Evolutionary conservation across 768 basidiomycete genomes (phyloP).

Genomic region (Boletus tylopilopsis): DNA sequence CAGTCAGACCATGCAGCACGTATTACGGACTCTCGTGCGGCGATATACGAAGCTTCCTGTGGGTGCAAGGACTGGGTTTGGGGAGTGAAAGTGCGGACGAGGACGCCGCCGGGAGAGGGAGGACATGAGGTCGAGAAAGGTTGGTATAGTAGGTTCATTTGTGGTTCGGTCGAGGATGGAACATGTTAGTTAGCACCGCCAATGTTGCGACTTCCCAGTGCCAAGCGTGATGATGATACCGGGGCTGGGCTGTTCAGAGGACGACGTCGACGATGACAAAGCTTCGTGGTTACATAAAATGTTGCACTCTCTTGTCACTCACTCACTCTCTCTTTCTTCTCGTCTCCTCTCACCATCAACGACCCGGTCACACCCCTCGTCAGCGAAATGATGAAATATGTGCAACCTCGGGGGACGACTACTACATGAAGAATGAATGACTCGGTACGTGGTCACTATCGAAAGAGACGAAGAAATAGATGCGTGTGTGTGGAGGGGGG

Average conservation of each 20-base stretch:
- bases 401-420: conserved; percentile 7
- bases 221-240: conserved; percentile 12
- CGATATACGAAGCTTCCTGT: conserved; percentile 46
- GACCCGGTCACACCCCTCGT: background rate
- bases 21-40: conserved; percentile 39
- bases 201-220: no score
- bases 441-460: conserved; percentile 15
- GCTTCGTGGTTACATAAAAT: conserved; percentile 35
- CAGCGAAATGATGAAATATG: background rate
- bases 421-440: conserved; percentile 6
- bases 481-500: no score
- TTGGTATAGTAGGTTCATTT: no score
- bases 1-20: conserved; percentile 54
- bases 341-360: conserved; percentile 34
- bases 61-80: conserved; percentile 49
- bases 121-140: conserved; percentile 56
- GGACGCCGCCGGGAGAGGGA: conserved; percentile 34
- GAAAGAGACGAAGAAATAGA: conserved; percentile 3
- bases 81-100: conserved; percentile 51
- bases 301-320: conserved; percentile 33
- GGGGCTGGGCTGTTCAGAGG: conserved; percentile 11
- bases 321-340: conserved; percentile 27
- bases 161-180: conserved; percentile 41
- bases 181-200: no score
- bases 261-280: conserved; percentile 29